Conservation (phyloP, 768 basidiomycete genomes). For the Pisolithus marmoratus region DNA sequence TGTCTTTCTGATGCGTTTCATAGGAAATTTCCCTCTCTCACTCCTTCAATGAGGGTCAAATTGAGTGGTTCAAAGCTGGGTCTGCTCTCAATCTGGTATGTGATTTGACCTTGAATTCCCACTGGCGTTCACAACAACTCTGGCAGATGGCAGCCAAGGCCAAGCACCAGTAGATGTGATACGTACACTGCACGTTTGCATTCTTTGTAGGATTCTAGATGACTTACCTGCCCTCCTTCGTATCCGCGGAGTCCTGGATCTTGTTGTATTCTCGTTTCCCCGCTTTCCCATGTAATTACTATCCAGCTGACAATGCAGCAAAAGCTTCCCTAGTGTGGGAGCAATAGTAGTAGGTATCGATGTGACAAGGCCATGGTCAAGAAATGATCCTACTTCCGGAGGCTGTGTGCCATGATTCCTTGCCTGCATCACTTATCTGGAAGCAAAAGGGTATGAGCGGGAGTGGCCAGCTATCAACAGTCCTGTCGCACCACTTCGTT, state of each 20-base stretch:
- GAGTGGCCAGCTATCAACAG: neutral
- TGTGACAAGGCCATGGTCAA: neutral
- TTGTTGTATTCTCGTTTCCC: neutral
- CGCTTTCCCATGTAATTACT: constrained; percentile 19
- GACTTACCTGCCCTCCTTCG: neutral
- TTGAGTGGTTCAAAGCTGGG: constrained; percentile 98
- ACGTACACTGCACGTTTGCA: neutral
- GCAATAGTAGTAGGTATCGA: neutral
- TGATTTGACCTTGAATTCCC: constrained; percentile 5
- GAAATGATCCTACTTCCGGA: neutral
- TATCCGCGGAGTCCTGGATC: neutral
- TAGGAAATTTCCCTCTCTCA: constrained; percentile 77
- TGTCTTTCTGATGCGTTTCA: constrained; percentile 10
- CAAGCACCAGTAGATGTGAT: constrained; percentile 29
- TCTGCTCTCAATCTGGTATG: constrained; percentile 84
- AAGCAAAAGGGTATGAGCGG: neutral
- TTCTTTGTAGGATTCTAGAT: constrained; percentile 1
- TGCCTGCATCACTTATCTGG: neutral
- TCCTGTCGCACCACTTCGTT: neutral
- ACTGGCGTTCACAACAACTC: constrained; percentile 5
- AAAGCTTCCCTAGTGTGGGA: constrained; percentile 2
- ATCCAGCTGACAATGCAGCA: constrained; percentile 3
- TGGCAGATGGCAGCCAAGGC: constrained; percentile 64
- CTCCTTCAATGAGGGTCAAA: constrained; percentile 96
- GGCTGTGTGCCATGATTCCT: constrained; percentile 17